Base-by-base conservation (phyloP, 345 rosid genomes). In the Punica granatum region DNA sequence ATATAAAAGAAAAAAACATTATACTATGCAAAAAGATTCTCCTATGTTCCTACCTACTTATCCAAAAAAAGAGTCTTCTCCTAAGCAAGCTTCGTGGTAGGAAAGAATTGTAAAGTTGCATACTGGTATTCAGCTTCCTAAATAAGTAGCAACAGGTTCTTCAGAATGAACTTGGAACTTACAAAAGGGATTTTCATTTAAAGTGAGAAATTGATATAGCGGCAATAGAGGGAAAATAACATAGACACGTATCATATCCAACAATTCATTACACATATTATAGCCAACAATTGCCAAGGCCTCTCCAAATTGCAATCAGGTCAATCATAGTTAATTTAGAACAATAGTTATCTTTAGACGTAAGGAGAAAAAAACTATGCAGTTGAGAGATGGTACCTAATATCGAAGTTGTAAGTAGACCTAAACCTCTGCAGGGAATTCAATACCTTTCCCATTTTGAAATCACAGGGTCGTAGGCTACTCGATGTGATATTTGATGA, bases 391-490 rank as follows among this genome's bases (percentile, higher is more conserved):
- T 56, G 4, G 71, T 83, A 89, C 96, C 97, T 88, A 34, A 89
- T 69, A 77, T 77, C 83, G 46, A 89, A 90, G 86, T 77, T 85
- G 83, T 93, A 93, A 30, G 71, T 81, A 84, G 96, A 89, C 82
- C 68, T 90, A 76, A 87, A 89, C 26, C 64, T 81, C 72, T 80
- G 96, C 71, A 93, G 77, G 64, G 92, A 85, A 80, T 66, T 84
- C 39, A 90, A 77, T 37, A 89, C 97, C 72, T 64, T 86, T 70
- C 97, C 97, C 80, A 83, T 77, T 78, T 86, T 93, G 71, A 93
- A 85, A 79, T 93, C 97, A 86, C 98, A 89, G 70, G 94, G 97
- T 43, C 89, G 75, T 64, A 89, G 75, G 72, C 78, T 84, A 75
- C 83, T 87, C 69, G 96, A 83, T 5, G 89, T 85, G 59, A 90